A percentile compares a stretch with the other conserved stretches of the same genome.
Evolutionary conservation across 305 asterid species (phyloP).

Genomic region (Solanum hybrid): DNA sequence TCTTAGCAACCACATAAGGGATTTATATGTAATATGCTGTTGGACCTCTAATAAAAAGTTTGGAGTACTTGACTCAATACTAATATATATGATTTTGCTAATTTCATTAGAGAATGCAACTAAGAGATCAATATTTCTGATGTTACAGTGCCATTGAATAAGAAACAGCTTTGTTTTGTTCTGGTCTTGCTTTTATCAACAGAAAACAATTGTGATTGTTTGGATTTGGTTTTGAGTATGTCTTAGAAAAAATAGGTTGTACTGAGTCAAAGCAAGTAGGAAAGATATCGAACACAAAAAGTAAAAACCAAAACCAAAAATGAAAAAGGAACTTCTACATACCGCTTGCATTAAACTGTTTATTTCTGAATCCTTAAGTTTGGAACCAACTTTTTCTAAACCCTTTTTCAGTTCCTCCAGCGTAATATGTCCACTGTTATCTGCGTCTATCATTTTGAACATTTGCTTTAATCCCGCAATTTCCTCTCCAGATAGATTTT

Average conservation of each 20-base stretch:
- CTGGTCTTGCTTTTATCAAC: not conserved
- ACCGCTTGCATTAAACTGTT: conserved; percentile 67
- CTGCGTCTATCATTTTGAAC: conserved; percentile 77
- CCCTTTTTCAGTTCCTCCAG: conserved; percentile 73
- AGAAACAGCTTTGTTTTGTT: not conserved
- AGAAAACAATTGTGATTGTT: not conserved
- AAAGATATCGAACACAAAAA: not conserved
- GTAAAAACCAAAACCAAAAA: not conserved
- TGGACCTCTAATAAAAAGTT: not conserved
- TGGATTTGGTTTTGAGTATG: not conserved
- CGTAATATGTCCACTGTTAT: conserved; percentile 77
- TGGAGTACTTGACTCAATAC: not conserved
- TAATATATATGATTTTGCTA: not conserved
- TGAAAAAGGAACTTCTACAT: conserved; percentile 13
- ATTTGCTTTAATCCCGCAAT: conserved; percentile 81
- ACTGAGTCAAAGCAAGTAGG: not conserved
- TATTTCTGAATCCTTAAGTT: conserved; percentile 65
- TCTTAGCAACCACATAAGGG: not conserved
- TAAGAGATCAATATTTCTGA: not conserved
- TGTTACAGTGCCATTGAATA: not conserved
- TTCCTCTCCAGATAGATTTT: conserved; percentile 79
- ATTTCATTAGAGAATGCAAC: not conserved
- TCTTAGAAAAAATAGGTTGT: not conserved
- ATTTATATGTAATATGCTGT: not conserved
- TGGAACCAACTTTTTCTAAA: conserved; percentile 59